A percentile compares a stretch with the other conserved stretches of the same genome.
These are phyloP conservation scores for Exutisphaerella laricina DNA, from an alignment of 2,329 filamentous ascomycete species.

Conservation along the genomic window DNA sequence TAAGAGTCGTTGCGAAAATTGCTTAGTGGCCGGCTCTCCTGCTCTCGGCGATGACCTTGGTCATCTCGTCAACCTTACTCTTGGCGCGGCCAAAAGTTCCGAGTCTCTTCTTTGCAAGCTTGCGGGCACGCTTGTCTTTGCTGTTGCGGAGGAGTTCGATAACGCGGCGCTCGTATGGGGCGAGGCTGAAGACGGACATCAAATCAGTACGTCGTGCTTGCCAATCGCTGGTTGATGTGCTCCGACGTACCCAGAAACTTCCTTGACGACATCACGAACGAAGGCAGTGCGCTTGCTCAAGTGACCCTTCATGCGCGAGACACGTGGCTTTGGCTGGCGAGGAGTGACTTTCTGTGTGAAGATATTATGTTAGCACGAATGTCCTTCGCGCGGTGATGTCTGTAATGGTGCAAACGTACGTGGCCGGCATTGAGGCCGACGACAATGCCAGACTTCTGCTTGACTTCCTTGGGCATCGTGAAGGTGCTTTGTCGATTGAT, in stretches of 20 bases:
- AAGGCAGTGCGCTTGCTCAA: slow-evolving; percentile 95
- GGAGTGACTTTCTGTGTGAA: slow-evolving; percentile 46
- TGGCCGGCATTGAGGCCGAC: slow-evolving; percentile 61
- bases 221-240: background rate
- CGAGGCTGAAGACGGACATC: slow-evolving; percentile 32
- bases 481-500: slow-evolving; percentile 15
- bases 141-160: slow-evolving; percentile 98
- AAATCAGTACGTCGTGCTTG: slow-evolving; percentile 15
- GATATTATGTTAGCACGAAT: slow-evolving; percentile 22
- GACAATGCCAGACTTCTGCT: slow-evolving; percentile 51
- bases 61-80: slow-evolving; percentile 99
- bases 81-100: slow-evolving; percentile 98
- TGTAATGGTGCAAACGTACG: slow-evolving; percentile 46
- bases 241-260: slow-evolving; percentile 77
- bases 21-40: slow-evolving; percentile 68
- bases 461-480: slow-evolving; percentile 51
- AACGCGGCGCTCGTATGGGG: slow-evolving; percentile 82
- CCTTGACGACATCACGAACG: slow-evolving; percentile 95
- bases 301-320: slow-evolving; percentile 80
- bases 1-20: slow-evolving; percentile 7
- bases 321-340: slow-evolving; percentile 44
- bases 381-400: slow-evolving; percentile 4
- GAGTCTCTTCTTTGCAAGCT: slow-evolving; percentile 99
- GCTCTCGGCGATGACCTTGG: slow-evolving; percentile 94
- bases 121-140: slow-evolving; percentile 98